Evolutionary conservation across 176 grass and related monocot genomes (phyloP), one percentile per base, ranked within the genome.

Genomic region (Pontederia paniculata): DNA sequence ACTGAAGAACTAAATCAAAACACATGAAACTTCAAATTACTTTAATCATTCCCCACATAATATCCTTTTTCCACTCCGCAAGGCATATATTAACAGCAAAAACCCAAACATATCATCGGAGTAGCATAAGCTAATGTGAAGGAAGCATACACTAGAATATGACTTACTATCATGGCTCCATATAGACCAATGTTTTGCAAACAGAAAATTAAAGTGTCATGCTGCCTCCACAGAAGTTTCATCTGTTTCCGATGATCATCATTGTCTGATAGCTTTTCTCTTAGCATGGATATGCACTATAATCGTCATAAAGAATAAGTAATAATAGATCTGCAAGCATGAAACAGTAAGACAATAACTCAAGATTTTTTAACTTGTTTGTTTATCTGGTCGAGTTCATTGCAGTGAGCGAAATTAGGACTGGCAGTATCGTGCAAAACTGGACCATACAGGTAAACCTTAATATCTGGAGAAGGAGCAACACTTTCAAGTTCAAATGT

Each of bases 171-270:
- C 42, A 89, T 48, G 71, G 90, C 82, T 56, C 90, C 90, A 81
- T 50, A 89, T 70, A 82, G 74, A 61, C 90, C 90, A 77, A 96
- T 57, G 72, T 86, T 79, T 76, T 89, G 67, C 68, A 96, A 81
- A 78, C 79, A 89, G 66, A 96, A 96, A 59, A 83, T 57, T 42
- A 96, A 73, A 68, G 86, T 78, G 54, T 81, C 82, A 71, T 86
- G 85, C 67, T 83, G 83, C 70, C 74, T 89, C 65, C 21, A 78
- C 16, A 95, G 73, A 21, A 58, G 65, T 55, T 86, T 89, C 53
- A 89, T 71, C 68, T 83, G 82, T 77, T 83, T 89, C 48, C 78
- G 76, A 64, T 52, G 78, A 72, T 81, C 67, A 50, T 73, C 81
- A 67, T 83, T 72, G 80, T 89, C 83, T 23, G 23, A 66, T 67